Base-by-base conservation (phyloP, 169 alveolate genomes). In the Plasmodium berghei region DNA sequence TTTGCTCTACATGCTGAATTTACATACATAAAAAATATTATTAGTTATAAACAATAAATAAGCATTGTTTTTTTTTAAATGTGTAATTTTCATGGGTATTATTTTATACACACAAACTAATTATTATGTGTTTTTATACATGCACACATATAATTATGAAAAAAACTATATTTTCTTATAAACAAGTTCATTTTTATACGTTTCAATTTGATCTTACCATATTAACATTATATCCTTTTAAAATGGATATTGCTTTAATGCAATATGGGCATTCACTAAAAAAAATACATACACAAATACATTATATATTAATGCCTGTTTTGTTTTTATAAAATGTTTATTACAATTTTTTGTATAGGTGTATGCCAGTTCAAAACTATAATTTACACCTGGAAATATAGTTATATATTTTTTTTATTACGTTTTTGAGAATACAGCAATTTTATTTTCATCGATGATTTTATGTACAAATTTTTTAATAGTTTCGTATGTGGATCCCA, bases 351-450 rank as follows among this genome's bases (percentile, higher is more conserved):
- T 2, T 34, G 8, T 34, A 34, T 3, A 34, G 42, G 42, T 34
- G 8, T 0, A 34, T 4, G 5, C 3, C 8, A 34, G 42, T 34
- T 34, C 42, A 34, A 34, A 34, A 34, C 42, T 34, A 34, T 3
- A 34, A 34, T 34, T 34, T 34, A 34, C 42, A 34, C 42, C 42
- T 34, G 8, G 8, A 34, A 34, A 34, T 34, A 3, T 34, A 34
- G 0, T 34, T 34, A 34, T 34, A 34, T 34, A 3, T 34, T 24
- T 18, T 52, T 34, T 18, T 40, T n/a, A 22, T 74, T 74, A 74
- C 88, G 88, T 61, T 74, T 74, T 74, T 26, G 88, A 20, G 46
- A 74, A 74, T 34, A 74, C 88, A 24, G 88, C 88, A 74, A 74
- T 62, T 24, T 61, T 40, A 26, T 74, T 74, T 12, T 74, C 74